Percentiles rank a stretch among this genome's conserved stretches.
Evolutionary conservation across 257 asterid genomes (phyloP).

Genomic region (Solanum sejunctum): DNA sequence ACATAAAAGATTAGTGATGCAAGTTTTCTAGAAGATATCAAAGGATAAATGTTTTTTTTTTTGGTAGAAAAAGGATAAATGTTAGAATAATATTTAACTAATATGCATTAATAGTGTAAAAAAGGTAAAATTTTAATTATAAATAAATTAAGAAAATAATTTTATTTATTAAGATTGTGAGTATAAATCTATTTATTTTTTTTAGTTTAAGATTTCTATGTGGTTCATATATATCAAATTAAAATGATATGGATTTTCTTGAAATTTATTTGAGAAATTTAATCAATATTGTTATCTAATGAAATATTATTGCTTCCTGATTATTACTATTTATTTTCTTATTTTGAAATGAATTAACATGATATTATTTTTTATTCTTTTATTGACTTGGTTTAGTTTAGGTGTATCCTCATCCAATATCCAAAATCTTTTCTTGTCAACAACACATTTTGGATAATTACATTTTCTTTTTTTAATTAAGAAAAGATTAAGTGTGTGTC

Average conservation of each 20-base stretch:
- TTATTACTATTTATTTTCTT: background rate
- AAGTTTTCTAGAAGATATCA: background rate
- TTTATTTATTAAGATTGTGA: no score
- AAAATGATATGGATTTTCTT: no score
- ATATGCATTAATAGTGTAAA: background rate
- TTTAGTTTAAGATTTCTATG: no score
- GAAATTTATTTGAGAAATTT: background rate
- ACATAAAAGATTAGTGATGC: background rate
- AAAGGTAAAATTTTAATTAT: background rate
- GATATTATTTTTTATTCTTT: background rate
- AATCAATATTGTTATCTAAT: background rate
- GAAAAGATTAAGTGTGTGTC: background rate
- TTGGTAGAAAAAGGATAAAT: background rate
- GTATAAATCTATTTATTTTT: no score
- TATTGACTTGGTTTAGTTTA: background rate
- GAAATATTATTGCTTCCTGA: background rate
- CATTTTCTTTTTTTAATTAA: background rate
- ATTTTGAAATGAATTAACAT: background rate
- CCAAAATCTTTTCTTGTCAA: background rate
- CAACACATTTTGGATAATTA: background rate
- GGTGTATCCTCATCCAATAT: background rate
- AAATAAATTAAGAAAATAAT: background rate
- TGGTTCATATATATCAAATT: no score
- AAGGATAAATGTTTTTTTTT: background rate
- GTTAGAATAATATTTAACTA: background rate